phyloP scores from a whole-genome alignment of 352 stramenopile species.

The Globisporangium sylvaticum region DNA sequence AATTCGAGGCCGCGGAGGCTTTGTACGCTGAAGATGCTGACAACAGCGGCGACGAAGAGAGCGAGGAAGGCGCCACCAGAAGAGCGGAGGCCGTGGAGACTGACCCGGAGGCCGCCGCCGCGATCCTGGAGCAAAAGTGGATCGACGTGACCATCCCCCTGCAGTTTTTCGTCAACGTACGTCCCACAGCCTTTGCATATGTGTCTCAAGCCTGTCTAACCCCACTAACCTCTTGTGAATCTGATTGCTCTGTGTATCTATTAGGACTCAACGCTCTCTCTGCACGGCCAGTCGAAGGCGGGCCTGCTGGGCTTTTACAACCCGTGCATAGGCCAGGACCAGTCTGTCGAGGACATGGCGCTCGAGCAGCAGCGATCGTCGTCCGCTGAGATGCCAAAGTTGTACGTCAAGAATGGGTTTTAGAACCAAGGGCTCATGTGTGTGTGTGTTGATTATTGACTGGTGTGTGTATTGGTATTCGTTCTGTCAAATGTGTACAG shows the following conservation, averaged over 20 bases:
- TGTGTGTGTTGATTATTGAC: neutral
- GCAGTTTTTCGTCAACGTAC: slow-evolving; percentile 77
- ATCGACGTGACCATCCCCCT: slow-evolving; percentile 77
- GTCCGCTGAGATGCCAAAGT: slow-evolving; percentile 34
- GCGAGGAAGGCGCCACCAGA: slow-evolving; percentile 18
- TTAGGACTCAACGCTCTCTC: slow-evolving; percentile 54
- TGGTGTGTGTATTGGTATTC: neutral
- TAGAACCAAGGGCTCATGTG: neutral
- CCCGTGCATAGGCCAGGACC: slow-evolving; percentile 50
- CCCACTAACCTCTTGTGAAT: neutral
- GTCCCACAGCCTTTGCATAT: neutral
- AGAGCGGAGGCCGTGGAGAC: slow-evolving; percentile 16
- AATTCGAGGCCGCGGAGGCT: slow-evolving; percentile 17
- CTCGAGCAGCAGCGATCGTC: neutral
- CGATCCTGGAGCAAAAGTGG: slow-evolving; percentile 44
- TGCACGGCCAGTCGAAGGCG: slow-evolving; percentile 58
- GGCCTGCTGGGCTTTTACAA: slow-evolving; percentile 81
- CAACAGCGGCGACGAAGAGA: slow-evolving; percentile 17
- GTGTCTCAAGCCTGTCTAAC: neutral
- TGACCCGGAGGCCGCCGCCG: slow-evolving; percentile 3
- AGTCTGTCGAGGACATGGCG: slow-evolving; percentile 34
- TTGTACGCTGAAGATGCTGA: slow-evolving; percentile 19
- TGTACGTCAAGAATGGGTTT: slow-evolving; percentile 33
- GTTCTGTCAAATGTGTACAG: slow-evolving; percentile 29
- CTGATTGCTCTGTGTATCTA: neutral